phyloP scores from a whole-genome alignment of 345 rosid species.

The Abelmoschus esculentus region DNA sequence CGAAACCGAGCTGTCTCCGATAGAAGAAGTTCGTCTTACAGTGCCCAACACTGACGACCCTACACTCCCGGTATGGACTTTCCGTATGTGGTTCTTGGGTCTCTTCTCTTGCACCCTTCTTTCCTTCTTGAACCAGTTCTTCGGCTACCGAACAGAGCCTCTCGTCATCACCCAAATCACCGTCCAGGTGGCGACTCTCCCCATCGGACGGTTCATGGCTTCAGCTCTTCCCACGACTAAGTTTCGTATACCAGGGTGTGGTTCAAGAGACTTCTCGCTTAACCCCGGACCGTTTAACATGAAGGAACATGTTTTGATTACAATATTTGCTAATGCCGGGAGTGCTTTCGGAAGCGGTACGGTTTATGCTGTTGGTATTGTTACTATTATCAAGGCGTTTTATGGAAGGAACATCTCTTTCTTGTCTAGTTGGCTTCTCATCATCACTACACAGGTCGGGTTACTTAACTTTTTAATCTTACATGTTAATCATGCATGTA shows the following conservation, averaged over 20 bases:
- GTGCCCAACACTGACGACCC: slow-evolving; percentile 49
- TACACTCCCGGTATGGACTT: slow-evolving; percentile 56
- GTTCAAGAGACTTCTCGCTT: slow-evolving; percentile 30
- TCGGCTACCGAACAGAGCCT: slow-evolving; percentile 54
- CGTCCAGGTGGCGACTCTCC: slow-evolving; percentile 50
- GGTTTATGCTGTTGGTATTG: slow-evolving; percentile 48
- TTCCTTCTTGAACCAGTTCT: slow-evolving; percentile 62
- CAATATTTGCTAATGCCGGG: slow-evolving; percentile 57
- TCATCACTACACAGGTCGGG: slow-evolving; percentile 53
- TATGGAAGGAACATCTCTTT: slow-evolving; percentile 47
- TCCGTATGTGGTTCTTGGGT: slow-evolving; percentile 60
- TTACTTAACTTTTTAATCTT: not conserved
- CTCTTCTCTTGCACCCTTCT: slow-evolving; percentile 41
- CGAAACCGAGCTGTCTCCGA: slow-evolving; percentile 37
- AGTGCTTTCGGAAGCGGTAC: slow-evolving; percentile 45
- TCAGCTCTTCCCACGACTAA: slow-evolving; percentile 28
- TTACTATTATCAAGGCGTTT: slow-evolving; percentile 47
- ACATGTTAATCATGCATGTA: not conserved
- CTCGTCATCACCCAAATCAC: slow-evolving; percentile 43
- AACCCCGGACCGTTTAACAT: slow-evolving; percentile 48
- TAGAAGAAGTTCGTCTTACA: slow-evolving; percentile 54
- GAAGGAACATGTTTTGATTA: slow-evolving; percentile 45
- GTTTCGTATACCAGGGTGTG: slow-evolving; percentile 29
- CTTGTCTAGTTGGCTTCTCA: slow-evolving; percentile 52
- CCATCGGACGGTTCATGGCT: slow-evolving; percentile 46